Conservation (phyloP, 2,329 filamentous ascomycete genomes). For the Penicillium sp. region DNA sequence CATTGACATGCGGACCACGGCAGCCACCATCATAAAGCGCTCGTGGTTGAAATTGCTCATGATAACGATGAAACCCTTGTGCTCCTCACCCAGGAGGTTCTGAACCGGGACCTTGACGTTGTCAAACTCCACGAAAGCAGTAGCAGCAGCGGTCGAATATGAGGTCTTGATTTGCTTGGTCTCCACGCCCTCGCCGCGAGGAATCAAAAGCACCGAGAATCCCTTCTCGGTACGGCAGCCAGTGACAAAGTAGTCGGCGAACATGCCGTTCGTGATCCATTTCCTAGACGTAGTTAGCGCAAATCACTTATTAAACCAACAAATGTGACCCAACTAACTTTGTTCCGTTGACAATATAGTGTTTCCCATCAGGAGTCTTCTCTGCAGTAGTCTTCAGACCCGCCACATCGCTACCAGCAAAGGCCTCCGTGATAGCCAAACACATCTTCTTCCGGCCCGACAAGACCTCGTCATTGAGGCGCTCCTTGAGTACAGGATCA, state of each 20-base stretch:
- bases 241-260: constrained; percentile 78
- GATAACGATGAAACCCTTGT: constrained; percentile 83
- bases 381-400: constrained; percentile 73
- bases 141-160: constrained; percentile 76
- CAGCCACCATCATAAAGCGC: constrained; percentile 71
- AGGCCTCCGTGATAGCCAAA: constrained; percentile 83
- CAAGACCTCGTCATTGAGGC: constrained; percentile 69
- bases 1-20: constrained; percentile 62
- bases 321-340: constrained; percentile 23
- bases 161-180: constrained; percentile 62
- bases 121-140: constrained; percentile 77
- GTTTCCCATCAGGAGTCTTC: constrained; percentile 71
- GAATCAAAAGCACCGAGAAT: constrained; percentile 72
- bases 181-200: constrained; percentile 66
- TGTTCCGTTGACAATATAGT: constrained; percentile 58
- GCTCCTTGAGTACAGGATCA: constrained; percentile 63
- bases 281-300: constrained; percentile 59
- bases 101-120: constrained; percentile 80
- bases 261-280: constrained; percentile 82
- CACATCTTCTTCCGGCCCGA: constrained; percentile 84
- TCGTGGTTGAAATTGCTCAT: constrained; percentile 89
- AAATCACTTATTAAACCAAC: background rate
- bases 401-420: constrained; percentile 80
- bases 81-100: constrained; percentile 75
- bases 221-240: constrained; percentile 77